A percentile compares a stretch with the other conserved stretches of the same genome.
These are phyloP conservation scores for Penicillium freii DNA, from an alignment of 2,329 filamentous ascomycete species.

Conservation along the genomic window DNA sequence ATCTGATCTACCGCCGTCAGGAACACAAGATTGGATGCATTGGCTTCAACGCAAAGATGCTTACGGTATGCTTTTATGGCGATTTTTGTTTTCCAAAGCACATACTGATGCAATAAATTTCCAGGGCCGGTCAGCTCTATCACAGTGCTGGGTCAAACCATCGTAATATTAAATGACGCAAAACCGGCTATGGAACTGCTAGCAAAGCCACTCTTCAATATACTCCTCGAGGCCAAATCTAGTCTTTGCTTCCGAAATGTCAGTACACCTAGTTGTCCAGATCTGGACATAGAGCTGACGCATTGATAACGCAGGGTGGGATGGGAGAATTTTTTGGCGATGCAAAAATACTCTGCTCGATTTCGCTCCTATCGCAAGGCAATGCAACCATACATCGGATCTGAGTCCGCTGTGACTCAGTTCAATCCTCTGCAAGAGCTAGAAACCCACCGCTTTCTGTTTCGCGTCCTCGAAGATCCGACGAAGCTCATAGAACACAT, in stretches of 20 bases:
- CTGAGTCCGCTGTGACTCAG: conserved; percentile 39
- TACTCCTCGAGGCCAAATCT: conserved; percentile 34
- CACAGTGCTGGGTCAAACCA: conserved; percentile 36
- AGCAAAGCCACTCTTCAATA: conserved; percentile 32
- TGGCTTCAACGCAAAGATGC: conserved; percentile 47
- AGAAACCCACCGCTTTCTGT: conserved; percentile 47
- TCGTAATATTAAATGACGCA: conserved; percentile 39
- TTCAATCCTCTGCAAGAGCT: conserved; percentile 47
- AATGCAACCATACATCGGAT: conserved; percentile 47
- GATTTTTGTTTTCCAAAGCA: not conserved
- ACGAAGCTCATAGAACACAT: conserved; percentile 44
- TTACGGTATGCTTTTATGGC: conserved; percentile 30
- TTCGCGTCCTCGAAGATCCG: conserved; percentile 43
- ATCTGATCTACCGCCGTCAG: conserved; percentile 46
- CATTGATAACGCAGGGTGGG: conserved; percentile 33
- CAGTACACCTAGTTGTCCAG: conserved; percentile 4
- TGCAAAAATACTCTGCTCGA: conserved; percentile 38
- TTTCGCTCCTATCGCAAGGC: conserved; percentile 48
- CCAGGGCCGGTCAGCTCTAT: conserved; percentile 41
- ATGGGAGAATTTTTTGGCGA: conserved; percentile 39
- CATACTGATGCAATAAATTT: not conserved
- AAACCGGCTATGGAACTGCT: conserved; percentile 36
- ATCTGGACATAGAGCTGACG: not conserved
- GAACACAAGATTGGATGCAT: conserved; percentile 42
- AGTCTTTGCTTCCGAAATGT: conserved; percentile 41